A percentile compares a stretch with the other conserved stretches of the same genome.
These are phyloP conservation scores for Tetrahymena borealis DNA, from an alignment of 73 alveolate species.

Conservation along the genomic window DNA sequence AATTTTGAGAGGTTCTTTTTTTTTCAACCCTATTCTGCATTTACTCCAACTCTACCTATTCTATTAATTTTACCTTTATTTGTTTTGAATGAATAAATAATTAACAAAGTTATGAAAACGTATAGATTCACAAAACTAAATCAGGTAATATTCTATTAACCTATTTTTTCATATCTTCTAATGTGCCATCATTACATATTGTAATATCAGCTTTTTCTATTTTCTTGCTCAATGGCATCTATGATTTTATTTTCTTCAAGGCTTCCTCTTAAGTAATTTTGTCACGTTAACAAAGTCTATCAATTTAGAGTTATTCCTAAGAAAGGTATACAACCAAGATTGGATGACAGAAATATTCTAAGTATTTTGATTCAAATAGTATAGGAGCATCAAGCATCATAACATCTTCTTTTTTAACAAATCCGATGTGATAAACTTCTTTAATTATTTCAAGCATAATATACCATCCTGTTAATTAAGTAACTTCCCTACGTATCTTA, in stretches of 20 bases:
- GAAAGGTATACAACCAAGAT: conserved; percentile 60
- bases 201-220: conserved; percentile 62
- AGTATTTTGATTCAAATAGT: conserved; percentile 63
- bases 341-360: conserved; percentile 70
- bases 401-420: conserved; percentile 37
- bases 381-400: conserved; percentile 81
- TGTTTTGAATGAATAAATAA: too few species aligned
- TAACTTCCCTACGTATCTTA: conserved; percentile 40
- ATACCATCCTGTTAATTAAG: conserved; percentile 48
- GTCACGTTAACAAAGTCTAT: conserved; percentile 50
- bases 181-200: conserved; percentile 57
- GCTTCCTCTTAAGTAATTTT: conserved; percentile 56
- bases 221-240: conserved; percentile 61
- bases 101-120: too few species aligned
- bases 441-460: conserved; percentile 53
- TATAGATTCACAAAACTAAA: conserved; percentile 1
- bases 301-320: conserved; percentile 35
- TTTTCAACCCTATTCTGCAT: too few species aligned
- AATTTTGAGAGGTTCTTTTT: too few species aligned
- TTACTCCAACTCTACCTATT: too few species aligned
- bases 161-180: conserved; percentile 42
- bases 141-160: conserved; percentile 11
- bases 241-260: conserved; percentile 47
- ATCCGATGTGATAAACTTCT: conserved; percentile 39
- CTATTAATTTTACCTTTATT: too few species aligned